These are phyloP conservation scores for Fusarium mangiferae DNA, from an alignment of 2,329 filamentous ascomycete genomes.

Conservation along the genomic window DNA sequence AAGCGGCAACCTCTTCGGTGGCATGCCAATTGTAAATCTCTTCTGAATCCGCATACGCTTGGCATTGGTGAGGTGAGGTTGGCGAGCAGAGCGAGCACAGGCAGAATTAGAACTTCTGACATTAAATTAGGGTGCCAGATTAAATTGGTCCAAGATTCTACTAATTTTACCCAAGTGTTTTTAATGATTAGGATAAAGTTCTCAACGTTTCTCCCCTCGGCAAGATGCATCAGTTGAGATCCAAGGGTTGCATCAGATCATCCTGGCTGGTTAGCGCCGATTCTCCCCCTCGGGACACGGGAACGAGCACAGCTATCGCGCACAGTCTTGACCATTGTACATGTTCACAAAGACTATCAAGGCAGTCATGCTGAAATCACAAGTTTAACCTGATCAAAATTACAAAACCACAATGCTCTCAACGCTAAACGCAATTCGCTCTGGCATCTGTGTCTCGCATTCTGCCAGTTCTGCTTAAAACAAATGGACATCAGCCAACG, in stretches of 20 bases:
- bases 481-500: accelerated
- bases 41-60: neutral
- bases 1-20: neutral
- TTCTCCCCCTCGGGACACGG: neutral
- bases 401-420: accelerated
- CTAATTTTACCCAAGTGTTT: accelerated
- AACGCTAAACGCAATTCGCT: neutral
- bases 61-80: neutral
- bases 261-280: neutral
- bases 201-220: neutral
- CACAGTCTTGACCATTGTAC: neutral
- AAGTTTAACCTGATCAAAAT: accelerated
- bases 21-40: neutral
- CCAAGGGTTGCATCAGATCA: neutral
- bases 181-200: neutral
- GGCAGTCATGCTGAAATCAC: accelerated
- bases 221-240: neutral
- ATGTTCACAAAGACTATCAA: neutral
- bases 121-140: neutral
- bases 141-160: neutral
- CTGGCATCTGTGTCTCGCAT: neutral
- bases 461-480: neutral
- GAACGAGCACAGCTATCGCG: neutral
- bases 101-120: too few species aligned
- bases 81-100: accelerated